phyloP scores from a whole-genome alignment of 1,139 yeast genomes.

The Nakaseomyces sp. region DNA sequence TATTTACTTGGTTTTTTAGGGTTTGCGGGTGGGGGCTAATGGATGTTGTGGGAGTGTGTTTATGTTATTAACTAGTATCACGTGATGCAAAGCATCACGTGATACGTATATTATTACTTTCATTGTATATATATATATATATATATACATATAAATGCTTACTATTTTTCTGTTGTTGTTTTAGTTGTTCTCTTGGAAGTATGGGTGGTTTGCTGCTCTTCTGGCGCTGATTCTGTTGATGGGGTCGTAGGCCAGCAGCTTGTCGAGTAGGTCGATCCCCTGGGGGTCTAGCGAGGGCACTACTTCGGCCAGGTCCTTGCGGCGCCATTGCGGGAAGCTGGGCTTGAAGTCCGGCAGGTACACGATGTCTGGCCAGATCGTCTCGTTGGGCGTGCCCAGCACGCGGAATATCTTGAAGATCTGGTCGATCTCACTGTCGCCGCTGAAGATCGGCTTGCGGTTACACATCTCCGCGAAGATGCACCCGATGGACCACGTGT shows the following conservation, averaged over 20 bases:
- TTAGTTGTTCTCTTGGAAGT: conserved; percentile 75
- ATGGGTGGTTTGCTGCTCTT: conserved; percentile 83
- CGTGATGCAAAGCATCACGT: too few species aligned
- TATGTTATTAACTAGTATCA: too few species aligned
- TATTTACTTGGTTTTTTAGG: too few species aligned
- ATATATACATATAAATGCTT: too few species aligned
- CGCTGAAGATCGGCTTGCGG: conserved; percentile 91
- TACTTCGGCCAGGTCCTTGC: conserved; percentile 57
- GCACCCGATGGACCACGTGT: conserved; percentile 98
- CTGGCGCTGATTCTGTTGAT: conserved; percentile 91
- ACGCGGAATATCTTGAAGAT: conserved; percentile 89
- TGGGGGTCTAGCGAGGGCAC: conserved; percentile 77
- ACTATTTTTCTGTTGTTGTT: conserved; percentile 27
- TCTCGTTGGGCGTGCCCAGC: conserved; percentile 91
- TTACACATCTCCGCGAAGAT: conserved; percentile 98
- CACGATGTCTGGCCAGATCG: conserved; percentile 92
- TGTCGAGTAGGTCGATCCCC: conserved; percentile 76
- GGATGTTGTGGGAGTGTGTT: too few species aligned
- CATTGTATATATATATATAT: neutral
- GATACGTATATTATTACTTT: neutral
- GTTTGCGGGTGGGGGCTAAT: too few species aligned
- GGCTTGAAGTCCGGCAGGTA: conserved; percentile 91
- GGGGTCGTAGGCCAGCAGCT: conserved; percentile 83
- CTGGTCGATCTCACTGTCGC: conserved; percentile 96
- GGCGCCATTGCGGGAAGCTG: conserved; percentile 91